Percentiles rank a stretch among this genome's conserved stretches.
These are phyloP conservation scores for Cymbopogon flexuosus DNA, from an alignment of 202 grass and related monocot species.

Conservation along the genomic window DNA sequence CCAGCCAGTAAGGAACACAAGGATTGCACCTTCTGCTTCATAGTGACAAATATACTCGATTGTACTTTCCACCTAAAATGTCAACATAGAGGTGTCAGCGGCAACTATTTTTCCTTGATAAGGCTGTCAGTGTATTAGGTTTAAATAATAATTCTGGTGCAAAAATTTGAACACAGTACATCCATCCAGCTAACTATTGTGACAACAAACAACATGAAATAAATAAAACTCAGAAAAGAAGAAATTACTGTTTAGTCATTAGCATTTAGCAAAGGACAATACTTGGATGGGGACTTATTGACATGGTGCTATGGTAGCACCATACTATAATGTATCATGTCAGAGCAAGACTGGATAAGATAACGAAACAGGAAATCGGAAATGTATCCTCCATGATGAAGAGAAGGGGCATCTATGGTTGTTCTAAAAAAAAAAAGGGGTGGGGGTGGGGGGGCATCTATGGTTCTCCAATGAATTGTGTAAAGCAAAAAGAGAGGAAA, in stretches of 20 bases:
- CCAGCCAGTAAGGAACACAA: constrained; percentile 96
- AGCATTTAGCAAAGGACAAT: not conserved
- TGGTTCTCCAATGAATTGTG: not conserved
- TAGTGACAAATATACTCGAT: constrained; percentile 77
- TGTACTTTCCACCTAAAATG: constrained; percentile 76
- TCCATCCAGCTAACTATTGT: not conserved
- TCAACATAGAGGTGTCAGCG: constrained; percentile 20
- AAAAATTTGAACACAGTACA: not conserved
- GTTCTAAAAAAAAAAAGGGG: too few relatives aligned
- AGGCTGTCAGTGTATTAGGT: not conserved
- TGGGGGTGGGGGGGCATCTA: too few relatives aligned
- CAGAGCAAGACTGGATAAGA: not conserved
- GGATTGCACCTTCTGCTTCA: constrained; percentile 89
- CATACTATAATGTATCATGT: not conserved
- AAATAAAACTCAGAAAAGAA: not conserved
- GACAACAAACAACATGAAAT: not conserved
- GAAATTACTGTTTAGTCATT: not conserved
- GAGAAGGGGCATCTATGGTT: not conserved
- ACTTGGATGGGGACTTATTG: not conserved
- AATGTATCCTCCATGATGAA: not conserved
- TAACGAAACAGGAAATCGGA: not conserved
- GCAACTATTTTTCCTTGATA: not conserved
- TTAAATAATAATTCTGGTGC: not conserved
- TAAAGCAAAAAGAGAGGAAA: not conserved
- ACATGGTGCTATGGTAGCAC: not conserved